Base-by-base conservation (phyloP, 192 early-diverging fungal genomes). In the Backusella parvicylindrica region DNA sequence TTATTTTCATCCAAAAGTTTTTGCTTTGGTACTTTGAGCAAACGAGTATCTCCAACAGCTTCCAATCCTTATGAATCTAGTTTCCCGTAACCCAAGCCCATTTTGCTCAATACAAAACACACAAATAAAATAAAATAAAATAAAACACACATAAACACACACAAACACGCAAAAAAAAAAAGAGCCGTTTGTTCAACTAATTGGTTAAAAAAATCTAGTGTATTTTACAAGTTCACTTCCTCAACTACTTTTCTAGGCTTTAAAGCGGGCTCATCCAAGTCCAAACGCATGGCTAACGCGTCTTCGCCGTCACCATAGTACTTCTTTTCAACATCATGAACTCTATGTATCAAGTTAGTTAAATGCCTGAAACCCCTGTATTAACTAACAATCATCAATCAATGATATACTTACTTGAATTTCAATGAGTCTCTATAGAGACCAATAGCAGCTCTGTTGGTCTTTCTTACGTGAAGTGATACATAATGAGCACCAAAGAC, bases 231-330 rank as follows among this genome's bases (percentile, higher is more conserved):
- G 65, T 80, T 80, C 28, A 81, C 72, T 64, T 81, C 79, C 56
- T 81, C 79, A 2, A 81, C 75, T 15, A 81, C 68, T 23, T 75
- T 75, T 37, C 79, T 71, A 31, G 68, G 47, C 40, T 68, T 37
- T 30, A 73, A 73, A 13, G 69, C 72, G 65, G 75, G 71, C 18
- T 74, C 74, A 30, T 76, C 76, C 26, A 85, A 74, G 33, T 81
- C 71, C 64, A 88, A 84, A 60, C 88, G 87, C 92, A 94, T 94
- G 28, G 89, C 91, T 75, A 92, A 93, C 6, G 94, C 92, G 75
- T 96, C 93, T 79, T 99, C 98, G 23, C 98, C 98, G 81, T 99
- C 97, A 4, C 96, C 98, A 82, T 99, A 99, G 81, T 99, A 99
- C 75, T 95, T 94, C 76, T 93, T 92, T 80, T 99, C 98, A 23